A percentile compares a stretch with the other conserved stretches of the same genome.
Evolutionary conservation across 139 green algal species (phyloP).

Genomic region (Micractinium sp.): DNA sequence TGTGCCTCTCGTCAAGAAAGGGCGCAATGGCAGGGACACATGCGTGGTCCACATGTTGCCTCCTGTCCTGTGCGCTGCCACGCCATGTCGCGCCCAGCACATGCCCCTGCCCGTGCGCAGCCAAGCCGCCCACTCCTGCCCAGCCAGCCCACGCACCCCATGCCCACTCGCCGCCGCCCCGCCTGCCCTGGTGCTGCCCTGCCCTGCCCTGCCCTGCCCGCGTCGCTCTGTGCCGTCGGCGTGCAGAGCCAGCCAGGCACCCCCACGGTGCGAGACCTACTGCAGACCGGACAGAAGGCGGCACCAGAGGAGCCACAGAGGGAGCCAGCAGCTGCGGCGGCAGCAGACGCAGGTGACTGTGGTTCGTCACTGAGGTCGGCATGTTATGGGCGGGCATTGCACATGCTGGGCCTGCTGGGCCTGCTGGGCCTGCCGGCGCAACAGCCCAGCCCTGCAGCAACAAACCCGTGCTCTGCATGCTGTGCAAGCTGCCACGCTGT

Average conservation of each 20-base stretch:
- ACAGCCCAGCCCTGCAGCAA: background rate
- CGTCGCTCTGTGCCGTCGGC: background rate
- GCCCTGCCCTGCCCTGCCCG: background rate
- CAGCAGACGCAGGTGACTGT: no score
- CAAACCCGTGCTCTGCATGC: no score
- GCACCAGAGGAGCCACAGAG: background rate
- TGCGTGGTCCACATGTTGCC: no score
- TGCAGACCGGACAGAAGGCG: constrained; percentile 9
- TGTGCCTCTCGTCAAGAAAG: no score
- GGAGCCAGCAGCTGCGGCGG: no score
- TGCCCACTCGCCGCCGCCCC: no score
- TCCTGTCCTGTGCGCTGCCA: background rate
- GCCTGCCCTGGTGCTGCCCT: background rate
- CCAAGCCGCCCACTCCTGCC: background rate
- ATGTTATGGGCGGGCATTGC: no score
- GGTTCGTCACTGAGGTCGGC: no score
- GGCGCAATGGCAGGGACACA: no score
- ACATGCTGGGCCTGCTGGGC: background rate
- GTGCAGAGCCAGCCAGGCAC: background rate
- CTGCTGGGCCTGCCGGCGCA: background rate
- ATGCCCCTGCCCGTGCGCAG: no score
- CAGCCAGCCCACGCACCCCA: background rate
- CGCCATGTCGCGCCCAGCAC: no score
- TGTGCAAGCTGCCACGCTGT: no score
- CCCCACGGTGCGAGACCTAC: background rate